phyloP scores from a whole-genome alignment of 306 rosid genomes.

The Rosa lucieae region DNA sequence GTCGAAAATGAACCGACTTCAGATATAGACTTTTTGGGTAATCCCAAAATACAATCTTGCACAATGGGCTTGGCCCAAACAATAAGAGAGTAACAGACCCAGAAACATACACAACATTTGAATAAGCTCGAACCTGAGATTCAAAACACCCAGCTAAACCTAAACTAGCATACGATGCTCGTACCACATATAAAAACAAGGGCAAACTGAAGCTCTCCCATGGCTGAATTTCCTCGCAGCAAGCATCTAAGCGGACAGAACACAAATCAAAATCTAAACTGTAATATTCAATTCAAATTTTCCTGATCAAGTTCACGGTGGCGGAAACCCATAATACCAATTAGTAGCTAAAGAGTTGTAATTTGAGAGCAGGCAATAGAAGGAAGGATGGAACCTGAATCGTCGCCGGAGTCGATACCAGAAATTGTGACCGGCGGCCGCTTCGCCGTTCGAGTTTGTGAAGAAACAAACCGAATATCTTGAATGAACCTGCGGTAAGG shows the following conservation, averaged over 20 bases:
- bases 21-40: neutral
- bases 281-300: neutral
- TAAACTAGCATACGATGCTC: neutral
- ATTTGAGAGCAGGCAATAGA: neutral
- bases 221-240: neutral
- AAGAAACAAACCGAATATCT: neutral
- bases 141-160: neutral
- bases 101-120: neutral
- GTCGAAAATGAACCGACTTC: neutral
- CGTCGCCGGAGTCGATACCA: neutral
- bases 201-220: neutral
- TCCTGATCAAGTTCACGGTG: neutral
- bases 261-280: neutral
- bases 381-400: neutral
- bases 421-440: neutral
- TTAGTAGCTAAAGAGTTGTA: neutral
- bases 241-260: neutral
- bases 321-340: neutral
- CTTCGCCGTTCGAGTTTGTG: neutral
- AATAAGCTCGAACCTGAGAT: neutral
- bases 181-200: neutral
- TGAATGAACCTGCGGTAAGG: too few species aligned
- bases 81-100: neutral
- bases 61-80: neutral
- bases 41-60: neutral